Evolutionary conservation across 371 early-diverging fungal genomes (phyloP).

Genomic region (Funneliformis caledonium): DNA sequence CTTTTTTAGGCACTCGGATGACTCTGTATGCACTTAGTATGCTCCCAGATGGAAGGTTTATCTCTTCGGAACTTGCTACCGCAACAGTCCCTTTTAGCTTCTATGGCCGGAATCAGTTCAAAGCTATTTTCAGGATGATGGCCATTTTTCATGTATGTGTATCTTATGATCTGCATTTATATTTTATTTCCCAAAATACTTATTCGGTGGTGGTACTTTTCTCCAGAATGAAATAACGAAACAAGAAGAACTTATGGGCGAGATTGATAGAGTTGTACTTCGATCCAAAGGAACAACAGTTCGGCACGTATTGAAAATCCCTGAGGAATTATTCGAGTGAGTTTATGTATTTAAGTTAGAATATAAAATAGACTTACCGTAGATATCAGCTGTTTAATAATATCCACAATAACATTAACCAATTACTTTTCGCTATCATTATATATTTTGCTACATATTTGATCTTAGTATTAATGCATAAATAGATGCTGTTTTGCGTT

Average conservation of each 20-base stretch:
- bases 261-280: constrained; percentile 27
- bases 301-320: constrained; percentile 12
- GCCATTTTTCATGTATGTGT: constrained; percentile 38
- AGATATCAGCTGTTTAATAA: not conserved
- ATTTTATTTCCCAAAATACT: constrained; percentile 33
- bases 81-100: constrained; percentile 32
- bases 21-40: constrained; percentile 34
- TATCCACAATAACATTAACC: constrained; percentile 4
- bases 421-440: not conserved
- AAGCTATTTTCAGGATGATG: constrained; percentile 37
- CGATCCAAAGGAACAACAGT: constrained; percentile 28
- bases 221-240: constrained; percentile 8
- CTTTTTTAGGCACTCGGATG: constrained; percentile 20
- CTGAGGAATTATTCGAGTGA: constrained; percentile 24
- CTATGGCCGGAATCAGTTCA: constrained; percentile 28
- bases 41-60: constrained; percentile 35
- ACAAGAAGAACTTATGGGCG: constrained; percentile 29
- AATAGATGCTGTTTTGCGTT: constrained; percentile 6
- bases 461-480: constrained; percentile 31
- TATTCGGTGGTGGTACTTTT: constrained; percentile 22
- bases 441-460: not conserved
- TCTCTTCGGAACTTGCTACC: constrained; percentile 32
- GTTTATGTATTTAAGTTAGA: constrained; percentile 14
- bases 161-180: constrained; percentile 26
- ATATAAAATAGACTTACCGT: constrained; percentile 19